A percentile compares a stretch with the other conserved stretches of the same genome.
phyloP scores from a whole-genome alignment of 1,139 yeast species.

The Magnusiomyces starmeri region DNA sequence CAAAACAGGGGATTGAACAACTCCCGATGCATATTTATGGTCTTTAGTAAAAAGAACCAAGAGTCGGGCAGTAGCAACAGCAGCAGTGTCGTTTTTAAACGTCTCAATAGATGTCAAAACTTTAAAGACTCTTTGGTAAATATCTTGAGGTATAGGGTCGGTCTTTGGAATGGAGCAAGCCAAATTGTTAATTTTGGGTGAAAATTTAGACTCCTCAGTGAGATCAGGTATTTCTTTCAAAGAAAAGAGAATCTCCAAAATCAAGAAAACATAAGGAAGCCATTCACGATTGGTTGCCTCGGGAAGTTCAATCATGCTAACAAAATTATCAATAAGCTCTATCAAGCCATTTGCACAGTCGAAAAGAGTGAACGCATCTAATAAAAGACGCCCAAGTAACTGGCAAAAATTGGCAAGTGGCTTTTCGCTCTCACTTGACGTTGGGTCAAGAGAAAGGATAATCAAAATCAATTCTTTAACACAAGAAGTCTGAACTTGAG shows the following conservation, averaged over 20 bases:
- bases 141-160: constrained; percentile 29
- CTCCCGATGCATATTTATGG: constrained; percentile 35
- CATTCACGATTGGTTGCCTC: constrained; percentile 23
- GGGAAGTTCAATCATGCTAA: constrained; percentile 20
- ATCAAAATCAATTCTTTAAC: constrained; percentile 35
- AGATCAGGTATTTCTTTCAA: constrained; percentile 20
- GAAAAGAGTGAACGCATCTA: constrained; percentile 36
- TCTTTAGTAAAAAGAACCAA: constrained; percentile 48
- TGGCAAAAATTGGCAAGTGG: constrained; percentile 42
- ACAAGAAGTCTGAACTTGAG: constrained; percentile 25
- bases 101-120: constrained; percentile 38
- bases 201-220: constrained; percentile 2
- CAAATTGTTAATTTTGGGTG: not conserved
- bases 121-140: constrained; percentile 39
- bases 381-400: constrained; percentile 43
- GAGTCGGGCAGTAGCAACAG: constrained; percentile 45
- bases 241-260: constrained; percentile 29
- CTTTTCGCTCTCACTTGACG: constrained; percentile 26
- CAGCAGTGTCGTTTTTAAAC: constrained; percentile 41
- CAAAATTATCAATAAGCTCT: constrained; percentile 32
- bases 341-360: constrained; percentile 38
- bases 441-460: constrained; percentile 34
- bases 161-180: constrained; percentile 10
- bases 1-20: constrained; percentile 42
- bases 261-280: constrained; percentile 30